Evolutionary conservation across 306 rosid genomes (phyloP), one percentile per base, ranked within the genome.

Genomic region (Cyclanthera cordifolia): DNA sequence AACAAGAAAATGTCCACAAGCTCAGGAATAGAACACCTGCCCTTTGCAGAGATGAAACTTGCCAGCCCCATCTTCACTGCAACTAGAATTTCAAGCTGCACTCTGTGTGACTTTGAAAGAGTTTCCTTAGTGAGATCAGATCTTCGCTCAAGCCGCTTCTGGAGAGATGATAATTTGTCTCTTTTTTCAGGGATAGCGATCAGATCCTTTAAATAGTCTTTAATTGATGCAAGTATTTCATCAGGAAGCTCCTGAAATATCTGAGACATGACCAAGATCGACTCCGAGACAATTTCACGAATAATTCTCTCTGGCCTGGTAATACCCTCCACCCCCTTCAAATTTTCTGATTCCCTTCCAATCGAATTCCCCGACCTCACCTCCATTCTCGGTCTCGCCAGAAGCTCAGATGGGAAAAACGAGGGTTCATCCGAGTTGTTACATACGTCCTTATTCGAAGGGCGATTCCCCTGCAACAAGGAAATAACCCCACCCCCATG

Each of bases 331-430:
- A 77, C 75, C 61, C 73, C 79, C 50, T 86, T 79, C 77, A 87
- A 73, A 80, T 78, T 86, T 78, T 89, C 96, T 23, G 94, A 89
- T 72, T 84, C 86, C 74, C 84, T 86, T 53, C 95, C 96, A 65
- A 92, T 87, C 0, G 94, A 87, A 76, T 93, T 92, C 69, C 91
- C 96, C 3, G 87, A 83, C 13, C 73, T 87, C 21, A 84, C 76
- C 16, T 88, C 95, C 61, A 85, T 79, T 69, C 88, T 85, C 8
- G 81, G 95, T 74, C 91, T 86, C 1, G 99, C 99, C 15, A 90
- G 92, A 68, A 94, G 78, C 47, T 94, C 99, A 5, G 99, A 94
- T 16, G 99, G 99, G 10, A 83, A 90, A 81, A 90, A 88, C 0
- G 99, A 94, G 73, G 79, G 95, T 23, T 82, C 90, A 10, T 85